A percentile compares a stretch with the other conserved stretches of the same genome.
These are phyloP conservation scores for Lasiosphaeria hispida DNA, from an alignment of 495 filamentous ascomycete genomes.

Conservation along the genomic window DNA sequence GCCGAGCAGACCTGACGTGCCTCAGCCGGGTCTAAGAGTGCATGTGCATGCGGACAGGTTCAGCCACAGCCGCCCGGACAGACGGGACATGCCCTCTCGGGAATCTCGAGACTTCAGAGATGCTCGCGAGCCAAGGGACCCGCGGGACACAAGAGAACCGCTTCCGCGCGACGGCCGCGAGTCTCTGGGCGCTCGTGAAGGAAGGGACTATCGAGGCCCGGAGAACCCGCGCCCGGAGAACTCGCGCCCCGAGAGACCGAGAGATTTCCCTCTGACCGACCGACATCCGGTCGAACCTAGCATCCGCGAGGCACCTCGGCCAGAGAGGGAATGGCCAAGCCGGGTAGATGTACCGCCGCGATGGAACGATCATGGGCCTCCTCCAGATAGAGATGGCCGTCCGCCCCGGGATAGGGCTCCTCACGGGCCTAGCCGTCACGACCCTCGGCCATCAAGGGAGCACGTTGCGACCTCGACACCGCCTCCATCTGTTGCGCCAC, in stretches of 20 bases:
- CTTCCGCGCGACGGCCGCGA: constrained; percentile 40
- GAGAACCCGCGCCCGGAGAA: constrained; percentile 26
- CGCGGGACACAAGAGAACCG: constrained; percentile 38
- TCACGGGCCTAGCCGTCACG: constrained; percentile 28
- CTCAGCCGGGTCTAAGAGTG: constrained; percentile 35
- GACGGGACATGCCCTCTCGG: constrained; percentile 28
- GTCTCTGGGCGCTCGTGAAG: constrained; percentile 30
- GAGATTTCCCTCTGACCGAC: constrained; percentile 26
- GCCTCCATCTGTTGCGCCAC: constrained; percentile 30
- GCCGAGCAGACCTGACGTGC: constrained; percentile 45
- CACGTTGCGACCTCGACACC: constrained; percentile 21
- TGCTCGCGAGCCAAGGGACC: not conserved
- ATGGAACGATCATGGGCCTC: constrained; percentile 26
- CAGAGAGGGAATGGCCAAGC: constrained; percentile 32
- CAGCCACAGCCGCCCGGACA: constrained; percentile 31
- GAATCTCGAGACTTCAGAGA: constrained; percentile 37
- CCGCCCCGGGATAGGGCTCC: constrained; percentile 34
- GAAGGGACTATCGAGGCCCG: constrained; percentile 32
- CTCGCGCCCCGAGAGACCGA: constrained; percentile 29
- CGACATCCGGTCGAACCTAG: constrained; percentile 25
- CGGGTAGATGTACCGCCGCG: constrained; percentile 34
- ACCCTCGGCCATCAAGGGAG: constrained; percentile 36
- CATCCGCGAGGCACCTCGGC: constrained; percentile 30
- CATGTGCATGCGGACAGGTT: constrained; percentile 39
- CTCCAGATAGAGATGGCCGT: constrained; percentile 37